Evolutionary conservation across 148 eudicot genomes (phyloP), one percentile per base, ranked within the genome.

Genomic region (Heliosperma pusillum): DNA sequence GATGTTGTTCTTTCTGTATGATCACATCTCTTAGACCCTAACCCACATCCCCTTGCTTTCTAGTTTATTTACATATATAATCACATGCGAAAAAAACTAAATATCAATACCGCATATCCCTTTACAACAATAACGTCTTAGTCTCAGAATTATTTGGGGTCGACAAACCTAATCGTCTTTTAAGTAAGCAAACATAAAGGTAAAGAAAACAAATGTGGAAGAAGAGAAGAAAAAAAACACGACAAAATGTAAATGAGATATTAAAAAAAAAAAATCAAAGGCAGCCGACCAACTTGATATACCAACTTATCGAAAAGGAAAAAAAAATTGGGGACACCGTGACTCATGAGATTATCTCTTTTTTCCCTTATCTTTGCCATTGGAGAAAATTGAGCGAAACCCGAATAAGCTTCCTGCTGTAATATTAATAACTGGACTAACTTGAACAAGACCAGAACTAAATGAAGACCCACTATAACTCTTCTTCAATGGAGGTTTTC

Each of bases 401-500:
- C 97, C 93, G 40, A 94, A 91, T 11, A 89, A 60, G 71, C 78
- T 89, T 5, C 89, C 82, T 24, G 90, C 83, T 50, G 91, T 22
- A 47, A 69, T 87, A 77, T 94, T 90, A 64, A 94, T 26, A 29
- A 86, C 85, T 7, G 98, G 95, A 59, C 70, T 88, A 60, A 90
- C 77, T 25, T 80, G 71, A 13, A 79, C 47, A 44, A 82, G 76
- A 2, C 88, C 85, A 27, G 78, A 80, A 70, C 60, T 81, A 52
- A 57, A 72, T 33, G 81, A 61, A 5, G 71, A 60, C 3, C 78
- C 74, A 17, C 87, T 80, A 45, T 77, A 82, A 73, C 65, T 80
- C 82, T 91, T 94, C 89, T 86, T 91, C 88, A 91, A 77, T 42
- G 98, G 98, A 42, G 97, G 98, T 67, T 85, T 94, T 76, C 84